Base-by-base conservation (phyloP, 129 eudicot genomes). In the Glebionis coronaria region DNA sequence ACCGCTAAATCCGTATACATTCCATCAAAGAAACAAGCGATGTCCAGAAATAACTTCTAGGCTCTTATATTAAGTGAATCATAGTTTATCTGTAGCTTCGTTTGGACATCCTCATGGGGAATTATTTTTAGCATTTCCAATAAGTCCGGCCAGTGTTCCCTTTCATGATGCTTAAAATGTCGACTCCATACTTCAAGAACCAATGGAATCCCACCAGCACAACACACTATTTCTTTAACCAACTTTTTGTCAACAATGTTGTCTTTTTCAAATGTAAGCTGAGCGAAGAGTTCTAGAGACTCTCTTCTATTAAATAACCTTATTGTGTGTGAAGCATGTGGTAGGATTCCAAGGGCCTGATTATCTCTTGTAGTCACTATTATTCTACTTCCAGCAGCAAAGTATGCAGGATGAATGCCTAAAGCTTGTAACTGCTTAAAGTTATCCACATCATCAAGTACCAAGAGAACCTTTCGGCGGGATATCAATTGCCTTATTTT, bases 391-490 rank as follows among this genome's bases (percentile, higher is more conserved):
- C 80, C 80, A 13, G 6, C 12, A 5, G n/a, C 18, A 9, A 76
- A 69, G 42, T 15, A 76, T 12, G 54, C 9, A 16, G 65, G 65
- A 44, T 25, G 3, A 31, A 69, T 27, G 31, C 67, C 70, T 51
- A 76, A 54, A 0, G 47, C 20, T 68, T 69, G 46, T 40, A 76
- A 69, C 51, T 76, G 80, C 13, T 68, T 10, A 40, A 19, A 25
- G 19, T 68, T 15, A 68, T 68, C 74, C 51, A 76, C 50, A 20
- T 76, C 75, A 68, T 76, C 80, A 46, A 74, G 68, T 57, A 74
- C 73, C 38, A 74, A 14, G 12, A 74, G 73, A 28, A 67, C 62
- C 62, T 66, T 74, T 16, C 9, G 50, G n/a, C 28, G 7, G 2
- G 53, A 12, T 74, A 67, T 3, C 67, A 46, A 5, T 40, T 46